Evolutionary conservation across 495 filamentous ascomycete species (phyloP).

Genomic region (Aspergillus asperescens): DNA sequence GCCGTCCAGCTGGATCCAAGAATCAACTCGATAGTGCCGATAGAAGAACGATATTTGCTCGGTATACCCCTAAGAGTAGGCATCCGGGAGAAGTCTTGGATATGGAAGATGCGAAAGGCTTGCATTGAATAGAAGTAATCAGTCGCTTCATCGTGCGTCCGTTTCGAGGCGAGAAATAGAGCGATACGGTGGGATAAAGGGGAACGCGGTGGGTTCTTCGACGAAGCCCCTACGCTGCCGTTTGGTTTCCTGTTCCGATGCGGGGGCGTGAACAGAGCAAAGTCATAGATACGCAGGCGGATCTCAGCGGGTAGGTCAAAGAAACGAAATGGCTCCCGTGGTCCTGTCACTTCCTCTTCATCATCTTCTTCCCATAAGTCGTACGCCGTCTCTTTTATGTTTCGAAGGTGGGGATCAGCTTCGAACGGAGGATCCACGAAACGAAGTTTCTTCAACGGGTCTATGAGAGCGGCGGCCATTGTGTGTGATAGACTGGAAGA

Average conservation of each 20-base stretch:
- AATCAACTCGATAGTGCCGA: slow-evolving; percentile 69
- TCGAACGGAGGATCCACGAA: slow-evolving; percentile 9
- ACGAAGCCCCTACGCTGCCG: slow-evolving; percentile 65
- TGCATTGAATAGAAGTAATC: slow-evolving; percentile 69
- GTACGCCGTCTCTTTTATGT: slow-evolving; percentile 12
- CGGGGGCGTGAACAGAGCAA: slow-evolving; percentile 50
- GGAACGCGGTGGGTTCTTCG: slow-evolving; percentile 56
- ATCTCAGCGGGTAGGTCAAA: slow-evolving; percentile 75
- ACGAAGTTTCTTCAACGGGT: slow-evolving; percentile 18
- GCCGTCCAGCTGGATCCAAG: slow-evolving; percentile 75
- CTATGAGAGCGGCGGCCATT: slow-evolving; percentile 19
- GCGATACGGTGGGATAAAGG: slow-evolving; percentile 46
- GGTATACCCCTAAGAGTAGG: slow-evolving; percentile 43
- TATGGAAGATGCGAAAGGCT: slow-evolving; percentile 73
- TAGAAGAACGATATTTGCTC: slow-evolving; percentile 55
- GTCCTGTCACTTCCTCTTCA: slow-evolving; percentile 11
- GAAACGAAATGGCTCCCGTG: slow-evolving; percentile 56
- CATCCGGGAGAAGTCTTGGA: slow-evolving; percentile 63
- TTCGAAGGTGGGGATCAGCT: background rate
- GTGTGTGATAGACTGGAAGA: background rate
- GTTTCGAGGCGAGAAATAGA: slow-evolving; percentile 58
- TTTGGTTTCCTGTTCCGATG: slow-evolving; percentile 23
- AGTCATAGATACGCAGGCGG: slow-evolving; percentile 62
- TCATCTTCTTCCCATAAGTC: slow-evolving; percentile 15
- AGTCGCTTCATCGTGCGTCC: slow-evolving; percentile 66